phyloP scores from a whole-genome alignment of 179 eudicot species.

The Sideroxylon spinosum region DNA sequence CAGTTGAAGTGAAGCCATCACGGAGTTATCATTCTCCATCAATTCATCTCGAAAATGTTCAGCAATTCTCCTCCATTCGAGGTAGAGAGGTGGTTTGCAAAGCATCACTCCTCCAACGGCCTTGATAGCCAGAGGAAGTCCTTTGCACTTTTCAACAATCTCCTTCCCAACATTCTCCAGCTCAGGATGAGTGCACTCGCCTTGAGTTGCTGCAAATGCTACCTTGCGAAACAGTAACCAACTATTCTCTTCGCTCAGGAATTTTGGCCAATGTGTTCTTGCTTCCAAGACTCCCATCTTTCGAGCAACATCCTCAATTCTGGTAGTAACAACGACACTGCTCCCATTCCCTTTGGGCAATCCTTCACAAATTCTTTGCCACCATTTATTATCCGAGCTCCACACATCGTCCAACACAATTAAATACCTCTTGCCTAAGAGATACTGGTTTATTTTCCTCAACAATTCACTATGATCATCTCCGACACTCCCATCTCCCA shows the following conservation, averaged over 20 bases:
- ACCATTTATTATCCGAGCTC: constrained; percentile 42
- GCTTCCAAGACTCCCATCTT: constrained; percentile 42
- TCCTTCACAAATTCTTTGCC: constrained; percentile 36
- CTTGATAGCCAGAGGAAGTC: constrained; percentile 59
- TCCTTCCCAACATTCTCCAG: constrained; percentile 39
- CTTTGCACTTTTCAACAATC: constrained; percentile 47
- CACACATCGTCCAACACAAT: constrained; percentile 63
- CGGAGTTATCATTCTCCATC: constrained; percentile 32
- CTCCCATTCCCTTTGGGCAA: constrained; percentile 43
- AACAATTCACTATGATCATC: constrained; percentile 40
- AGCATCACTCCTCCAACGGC: constrained; percentile 50
- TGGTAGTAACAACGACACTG: constrained; percentile 42
- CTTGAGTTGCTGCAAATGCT: constrained; percentile 39
- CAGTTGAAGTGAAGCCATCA: constrained; percentile 46
- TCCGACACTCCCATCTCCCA: constrained; percentile 51
- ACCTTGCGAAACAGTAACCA: constrained; percentile 46
- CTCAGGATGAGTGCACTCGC: constrained; percentile 27
- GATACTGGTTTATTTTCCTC: constrained; percentile 45
- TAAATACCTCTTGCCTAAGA: constrained; percentile 48
- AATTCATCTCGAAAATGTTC: constrained; percentile 40
- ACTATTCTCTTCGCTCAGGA: constrained; percentile 35
- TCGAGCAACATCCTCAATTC: constrained; percentile 43
- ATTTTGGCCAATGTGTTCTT: constrained; percentile 34
- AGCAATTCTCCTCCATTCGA: constrained; percentile 43
- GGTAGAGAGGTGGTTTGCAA: constrained; percentile 33